A percentile compares a stretch with the other conserved stretches of the same genome.
phyloP scores from a whole-genome alignment of 257 asterid genomes.

The Jaltomata sinuosa region DNA sequence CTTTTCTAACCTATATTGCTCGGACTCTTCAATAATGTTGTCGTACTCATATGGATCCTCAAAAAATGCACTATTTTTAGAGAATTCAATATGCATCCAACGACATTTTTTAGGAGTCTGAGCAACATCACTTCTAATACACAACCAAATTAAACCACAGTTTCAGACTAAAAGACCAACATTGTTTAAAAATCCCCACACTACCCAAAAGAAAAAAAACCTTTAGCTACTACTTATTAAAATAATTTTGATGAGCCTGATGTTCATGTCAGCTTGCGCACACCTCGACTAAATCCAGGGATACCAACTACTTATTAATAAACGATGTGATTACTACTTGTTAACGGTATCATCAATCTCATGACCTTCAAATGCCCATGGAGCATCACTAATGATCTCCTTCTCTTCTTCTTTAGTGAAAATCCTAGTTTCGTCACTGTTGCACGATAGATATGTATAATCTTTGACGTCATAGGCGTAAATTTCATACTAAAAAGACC shows the following conservation, averaged over 20 bases:
- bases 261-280: background rate
- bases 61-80: background rate
- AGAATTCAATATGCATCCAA: background rate
- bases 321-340: background rate
- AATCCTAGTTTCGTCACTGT: background rate
- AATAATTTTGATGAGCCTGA: too few relatives aligned
- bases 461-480: background rate
- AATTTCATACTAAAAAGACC: background rate
- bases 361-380: conserved; percentile 11
- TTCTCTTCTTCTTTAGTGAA: background rate
- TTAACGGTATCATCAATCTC: conserved; percentile 1
- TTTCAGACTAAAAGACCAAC: too few relatives aligned
- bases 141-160: too few relatives aligned
- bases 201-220: too few relatives aligned
- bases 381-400: background rate
- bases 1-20: background rate
- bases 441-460: background rate
- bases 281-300: background rate
- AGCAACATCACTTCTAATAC: background rate
- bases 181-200: too few relatives aligned
- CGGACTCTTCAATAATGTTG: background rate
- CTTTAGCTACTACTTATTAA: background rate
- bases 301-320: background rate
- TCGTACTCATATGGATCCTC: background rate
- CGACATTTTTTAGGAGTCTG: background rate